Evolutionary conservation across 2,329 filamentous ascomycete genomes (phyloP), one percentile per base, ranked within the genome.

Genomic region (Pseudogymnoascus destructans): DNA sequence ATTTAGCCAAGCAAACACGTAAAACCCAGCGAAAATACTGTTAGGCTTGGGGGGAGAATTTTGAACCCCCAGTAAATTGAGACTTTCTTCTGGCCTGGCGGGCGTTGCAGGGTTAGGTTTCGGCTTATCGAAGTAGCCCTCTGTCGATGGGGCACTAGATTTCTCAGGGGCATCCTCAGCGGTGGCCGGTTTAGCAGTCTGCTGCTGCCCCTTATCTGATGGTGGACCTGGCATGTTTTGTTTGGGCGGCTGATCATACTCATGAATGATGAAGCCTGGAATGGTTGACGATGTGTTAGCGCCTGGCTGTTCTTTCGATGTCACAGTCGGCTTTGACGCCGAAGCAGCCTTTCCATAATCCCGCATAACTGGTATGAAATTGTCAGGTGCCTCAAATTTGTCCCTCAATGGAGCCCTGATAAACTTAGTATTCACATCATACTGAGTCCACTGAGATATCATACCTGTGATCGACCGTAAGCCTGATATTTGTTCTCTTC

Each of bases 1-100:
- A 57, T 61, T 62, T 17, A 65, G 33, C 62, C 62, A 65, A 5
- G 60, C 63, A 38, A 67, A 67, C 25, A 67, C 60, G 52, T 65
- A 62, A 49, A 67, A 66, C 59, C 32, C 59, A 59, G 61, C 65
- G 10, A 54, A 32, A 33, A 57, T 32, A 23, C 15, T 62, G 11
- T 35, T 40, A 9, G 57, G 35, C 19, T 58, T 19, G n/a, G 46
- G 21, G 25, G 57, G 2, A 5, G 15, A 52, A 52, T 30, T 52
- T 17, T 52, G 46, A 5, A 30, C 46, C 15, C 25, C 46, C 1
- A 25, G 46, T 19, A 52, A 52, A 15, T 52, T 52, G n/a, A 52
- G 46, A 32, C 46, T 52, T 15, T 52, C 25, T 32, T 52, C 46
- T 32, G 46, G 25, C 25, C 46, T 52, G 15, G 23, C 13, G 25